Base-by-base conservation (phyloP, 176 grass and related monocot species). In the Tillandsia fasciculata region DNA sequence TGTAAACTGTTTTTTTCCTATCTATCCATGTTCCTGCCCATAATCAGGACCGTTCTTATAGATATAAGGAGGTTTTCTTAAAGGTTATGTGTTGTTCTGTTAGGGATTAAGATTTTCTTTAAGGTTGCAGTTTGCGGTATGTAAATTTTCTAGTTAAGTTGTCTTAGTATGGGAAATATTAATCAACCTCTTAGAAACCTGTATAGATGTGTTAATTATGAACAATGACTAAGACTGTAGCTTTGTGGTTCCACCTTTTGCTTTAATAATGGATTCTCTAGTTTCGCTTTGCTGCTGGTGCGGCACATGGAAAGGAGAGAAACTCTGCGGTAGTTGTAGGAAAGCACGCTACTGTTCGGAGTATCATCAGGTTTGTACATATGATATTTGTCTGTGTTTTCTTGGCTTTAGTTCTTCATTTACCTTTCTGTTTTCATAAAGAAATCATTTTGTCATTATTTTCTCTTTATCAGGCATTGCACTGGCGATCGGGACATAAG, bases 401-500 rank as follows among this genome's bases (percentile, higher is more conserved):
- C 8, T n/a, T 42, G 33, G 33, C 6, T 42, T 42, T 42, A 42
- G 33, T 7, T 42, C 33, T 42, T 42, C 33, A 42, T 76, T 7
- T 73, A 71, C 61, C 26, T 70, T 68, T 58, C 12, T 18, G 17
- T 52, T 59, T 69, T 52, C 15, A 28, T 42, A 20, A 1, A 15
- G 54, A 18, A 59, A 59, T 59, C 18, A 18, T 8, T 59, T 14
- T 14, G 18, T 59, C 54, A 3, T 15, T 50, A 10, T 53, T 80
- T 75, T 61, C 26, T 80, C 58, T 49, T 72, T 76, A 9, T 72
- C 65, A 97, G 94, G 77, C 81, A 52, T 20, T 87, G 48, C 94
- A 97, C 75, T 97, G 94, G 94, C 78, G 66, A 61, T 90, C 74
- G 81, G 84, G 86, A 52, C 93, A 97, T 78, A 92, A 77, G 70